phyloP scores from a whole-genome alignment of 805 yeast species.

The Scheffersomyces stipitis region DNA sequence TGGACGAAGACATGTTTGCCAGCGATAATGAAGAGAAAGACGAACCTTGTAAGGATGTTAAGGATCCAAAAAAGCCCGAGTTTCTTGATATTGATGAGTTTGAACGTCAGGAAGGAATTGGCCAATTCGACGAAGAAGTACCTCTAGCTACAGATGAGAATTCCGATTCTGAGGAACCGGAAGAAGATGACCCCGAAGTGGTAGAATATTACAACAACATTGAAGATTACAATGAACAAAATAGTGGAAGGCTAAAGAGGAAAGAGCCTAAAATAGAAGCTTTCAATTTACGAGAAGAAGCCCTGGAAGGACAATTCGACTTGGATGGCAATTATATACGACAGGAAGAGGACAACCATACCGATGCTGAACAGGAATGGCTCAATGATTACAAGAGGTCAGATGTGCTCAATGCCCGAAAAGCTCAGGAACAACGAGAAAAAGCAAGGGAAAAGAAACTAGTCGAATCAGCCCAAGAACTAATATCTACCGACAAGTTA shows the following conservation, averaged over 20 bases:
- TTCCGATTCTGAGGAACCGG: constrained; percentile 12
- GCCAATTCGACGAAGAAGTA: constrained; percentile 24
- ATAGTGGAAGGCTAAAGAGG: constrained; percentile 8
- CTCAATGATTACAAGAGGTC: constrained; percentile 29
- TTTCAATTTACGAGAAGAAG: constrained; percentile 58
- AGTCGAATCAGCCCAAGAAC: constrained; percentile 15
- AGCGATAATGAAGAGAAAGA: constrained; percentile 17
- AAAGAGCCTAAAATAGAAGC: constrained; percentile 54
- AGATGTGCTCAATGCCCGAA: constrained; percentile 44
- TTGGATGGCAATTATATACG: constrained; percentile 57
- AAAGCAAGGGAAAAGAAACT: constrained; percentile 16
- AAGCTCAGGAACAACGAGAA: constrained; percentile 26
- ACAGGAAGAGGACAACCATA: constrained; percentile 30
- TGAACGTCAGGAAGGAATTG: constrained; percentile 20
- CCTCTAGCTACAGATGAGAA: constrained; percentile 7
- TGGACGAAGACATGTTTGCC: constrained; percentile 41
- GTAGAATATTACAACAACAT: constrained; percentile 29
- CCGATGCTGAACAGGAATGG: constrained; percentile 34
- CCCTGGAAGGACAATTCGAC: constrained; percentile 60
- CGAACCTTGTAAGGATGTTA: constrained; percentile 11
- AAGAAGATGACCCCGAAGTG: constrained; percentile 6
- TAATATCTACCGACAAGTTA: constrained; percentile 10
- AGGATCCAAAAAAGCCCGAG: constrained; percentile 8
- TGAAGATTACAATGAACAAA: constrained; percentile 18
- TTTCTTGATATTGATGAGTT: constrained; percentile 37